phyloP scores from a whole-genome alignment of 768 basidiomycete species.

The Termitomyces eurrhizus region DNA sequence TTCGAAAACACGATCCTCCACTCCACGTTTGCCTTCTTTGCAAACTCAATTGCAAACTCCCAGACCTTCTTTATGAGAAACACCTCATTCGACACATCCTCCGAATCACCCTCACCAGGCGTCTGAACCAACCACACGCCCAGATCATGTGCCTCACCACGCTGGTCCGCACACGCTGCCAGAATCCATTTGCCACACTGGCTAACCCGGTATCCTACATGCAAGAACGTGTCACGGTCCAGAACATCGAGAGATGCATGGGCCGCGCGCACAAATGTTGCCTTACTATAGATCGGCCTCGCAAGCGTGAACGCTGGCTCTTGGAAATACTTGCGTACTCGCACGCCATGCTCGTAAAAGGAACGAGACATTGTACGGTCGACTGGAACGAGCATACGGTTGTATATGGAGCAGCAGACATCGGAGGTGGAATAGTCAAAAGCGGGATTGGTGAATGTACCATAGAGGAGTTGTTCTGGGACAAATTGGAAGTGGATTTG shows the following conservation, averaged over 20 bases:
- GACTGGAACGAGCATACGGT: conserved; percentile 60
- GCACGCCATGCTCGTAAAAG: conserved; percentile 37
- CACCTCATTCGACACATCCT: conserved; percentile 26
- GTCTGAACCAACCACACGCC: conserved; percentile 62
- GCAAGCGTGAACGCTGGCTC: conserved; percentile 65
- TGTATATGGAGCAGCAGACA: conserved; percentile 65
- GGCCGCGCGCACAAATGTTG: conserved; percentile 32
- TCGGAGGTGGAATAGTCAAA: conserved; percentile 39
- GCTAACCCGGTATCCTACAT: conserved; percentile 71
- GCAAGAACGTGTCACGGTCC: conserved; percentile 54
- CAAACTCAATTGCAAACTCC: conserved; percentile 62
- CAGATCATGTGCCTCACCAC: conserved; percentile 70
- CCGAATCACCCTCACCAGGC: conserved; percentile 13
- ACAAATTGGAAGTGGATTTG: conserved; percentile 71
- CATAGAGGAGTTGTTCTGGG: conserved; percentile 57
- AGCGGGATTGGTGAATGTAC: conserved; percentile 41
- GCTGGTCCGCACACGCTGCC: conserved; percentile 70
- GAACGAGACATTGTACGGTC: conserved; percentile 57
- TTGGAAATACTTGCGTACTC: conserved; percentile 49
- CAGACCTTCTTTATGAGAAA: conserved; percentile 61
- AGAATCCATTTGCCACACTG: conserved; percentile 73
- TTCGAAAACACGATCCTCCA: conserved; percentile 78
- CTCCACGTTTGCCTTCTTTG: conserved; percentile 65
- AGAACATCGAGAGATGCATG: conserved; percentile 40
- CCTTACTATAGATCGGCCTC: conserved; percentile 34